phyloP scores from a whole-genome alignment of 1,139 yeast species.

The Scheffersomyces segobiensis region DNA sequence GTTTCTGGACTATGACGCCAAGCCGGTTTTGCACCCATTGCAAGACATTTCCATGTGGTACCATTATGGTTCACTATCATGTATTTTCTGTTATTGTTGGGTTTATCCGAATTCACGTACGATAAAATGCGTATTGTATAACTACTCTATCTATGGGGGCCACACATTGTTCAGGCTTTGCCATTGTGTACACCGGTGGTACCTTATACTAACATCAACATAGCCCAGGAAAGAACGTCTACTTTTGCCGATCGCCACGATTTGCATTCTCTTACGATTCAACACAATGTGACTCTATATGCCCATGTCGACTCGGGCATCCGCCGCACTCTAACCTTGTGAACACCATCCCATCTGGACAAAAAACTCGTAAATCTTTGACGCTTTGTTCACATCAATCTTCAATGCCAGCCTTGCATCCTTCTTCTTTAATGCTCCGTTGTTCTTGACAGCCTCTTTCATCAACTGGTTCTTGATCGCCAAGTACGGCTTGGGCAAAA shows the following conservation, averaged over 20 bases:
- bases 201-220: not conserved
- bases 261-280: not conserved
- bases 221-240: not conserved
- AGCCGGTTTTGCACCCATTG: not conserved
- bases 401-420: conserved; percentile 80
- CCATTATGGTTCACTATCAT: not conserved
- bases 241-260: not conserved
- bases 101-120: not conserved
- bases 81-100: not conserved
- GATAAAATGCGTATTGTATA: not conserved
- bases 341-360: conserved; percentile 86
- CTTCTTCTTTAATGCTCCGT: conserved; percentile 79
- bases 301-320: no score
- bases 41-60: not conserved
- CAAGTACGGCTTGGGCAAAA: conserved; percentile 89
- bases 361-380: conserved; percentile 87
- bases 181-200: not conserved
- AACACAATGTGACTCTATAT: not conserved
- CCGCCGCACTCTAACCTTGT: conserved; percentile 30
- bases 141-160: not conserved
- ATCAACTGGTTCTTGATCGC: conserved; percentile 92
- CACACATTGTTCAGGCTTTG: not conserved
- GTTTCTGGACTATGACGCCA: not conserved
- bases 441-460: conserved; percentile 81
- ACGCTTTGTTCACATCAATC: conserved; percentile 84